Evolutionary conservation across 805 yeast genomes (phyloP).

Genomic region (Teunomyces funiuensis): DNA sequence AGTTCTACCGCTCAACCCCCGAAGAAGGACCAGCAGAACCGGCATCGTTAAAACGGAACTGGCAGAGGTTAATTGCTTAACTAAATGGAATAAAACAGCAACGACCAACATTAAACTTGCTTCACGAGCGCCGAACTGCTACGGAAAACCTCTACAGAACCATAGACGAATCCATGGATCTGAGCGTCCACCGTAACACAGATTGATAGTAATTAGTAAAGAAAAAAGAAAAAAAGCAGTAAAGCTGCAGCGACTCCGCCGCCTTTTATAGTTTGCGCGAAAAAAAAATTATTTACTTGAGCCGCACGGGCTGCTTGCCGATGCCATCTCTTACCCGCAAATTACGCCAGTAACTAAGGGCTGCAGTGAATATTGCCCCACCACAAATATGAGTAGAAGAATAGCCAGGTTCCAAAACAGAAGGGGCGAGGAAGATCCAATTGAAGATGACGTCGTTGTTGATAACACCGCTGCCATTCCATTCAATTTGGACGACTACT

Average conservation of each 20-base stretch:
- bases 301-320: background rate
- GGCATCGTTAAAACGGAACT: conserved; percentile 22
- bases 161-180: conserved; percentile 30
- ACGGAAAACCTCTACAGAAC: conserved; percentile 36
- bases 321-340: conserved; percentile 12
- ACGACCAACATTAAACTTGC: conserved; percentile 42
- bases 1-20: conserved; percentile 51
- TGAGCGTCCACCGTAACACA: conserved; percentile 53
- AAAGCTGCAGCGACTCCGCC: background rate
- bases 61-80: conserved; percentile 19
- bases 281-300: conserved; percentile 2
- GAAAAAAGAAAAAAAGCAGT: conserved; percentile 9
- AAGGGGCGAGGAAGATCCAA: conserved; percentile 11
- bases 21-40: conserved; percentile 40
- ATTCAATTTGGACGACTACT: conserved; percentile 25
- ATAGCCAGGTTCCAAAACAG: conserved; percentile 28
- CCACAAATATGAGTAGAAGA: conserved; percentile 28
- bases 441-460: conserved; percentile 4
- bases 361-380: background rate
- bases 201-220: conserved; percentile 39
- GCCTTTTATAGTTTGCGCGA: conserved; percentile 10
- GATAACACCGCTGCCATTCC: conserved; percentile 28
- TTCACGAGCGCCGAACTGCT: conserved; percentile 77
- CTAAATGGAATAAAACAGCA: conserved; percentile 13
- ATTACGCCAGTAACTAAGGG: conserved; percentile 2